These are phyloP conservation scores for Pilasporangium apinafurcum DNA, from an alignment of 352 stramenopile species.

Conservation along the genomic window DNA sequence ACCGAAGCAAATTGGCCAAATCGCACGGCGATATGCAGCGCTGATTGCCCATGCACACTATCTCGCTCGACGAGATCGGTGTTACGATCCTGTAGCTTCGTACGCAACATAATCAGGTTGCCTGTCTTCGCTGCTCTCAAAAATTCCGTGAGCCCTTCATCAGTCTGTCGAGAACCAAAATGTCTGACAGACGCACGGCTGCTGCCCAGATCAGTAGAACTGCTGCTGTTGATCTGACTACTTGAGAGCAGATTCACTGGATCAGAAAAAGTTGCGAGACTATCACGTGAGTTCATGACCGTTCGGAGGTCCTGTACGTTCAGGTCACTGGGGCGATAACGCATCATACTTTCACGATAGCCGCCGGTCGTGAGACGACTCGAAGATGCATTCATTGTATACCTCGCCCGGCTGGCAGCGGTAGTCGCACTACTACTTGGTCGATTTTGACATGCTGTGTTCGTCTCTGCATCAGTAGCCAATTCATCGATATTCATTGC, in stretches of 20 bases:
- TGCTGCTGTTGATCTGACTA: slow-evolving; percentile 11
- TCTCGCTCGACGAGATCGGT: slow-evolving; percentile 64
- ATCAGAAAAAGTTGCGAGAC: slow-evolving; percentile 24
- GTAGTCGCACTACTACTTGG: no score
- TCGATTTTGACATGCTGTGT: no score
- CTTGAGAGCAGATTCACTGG: slow-evolving; percentile 5
- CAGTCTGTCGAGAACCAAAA: slow-evolving; percentile 40
- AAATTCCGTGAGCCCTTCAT: slow-evolving; percentile 53
- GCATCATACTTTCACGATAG: slow-evolving; percentile 62
- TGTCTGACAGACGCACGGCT: slow-evolving; percentile 34
- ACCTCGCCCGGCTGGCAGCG: no score
- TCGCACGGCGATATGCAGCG: slow-evolving; percentile 74
- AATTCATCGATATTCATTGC: no score
- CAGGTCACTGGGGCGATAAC: slow-evolving; percentile 62
- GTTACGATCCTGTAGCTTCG: slow-evolving; percentile 43
- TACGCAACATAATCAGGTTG: slow-evolving; percentile 53
- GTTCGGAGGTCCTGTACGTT: slow-evolving; percentile 37
- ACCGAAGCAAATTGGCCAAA: slow-evolving; percentile 73
- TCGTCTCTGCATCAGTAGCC: no score
- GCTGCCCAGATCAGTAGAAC: slow-evolving; percentile 17
- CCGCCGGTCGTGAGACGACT: no score
- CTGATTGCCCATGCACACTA: slow-evolving; percentile 64
- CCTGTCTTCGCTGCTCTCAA: slow-evolving; percentile 58
- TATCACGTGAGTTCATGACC: slow-evolving; percentile 45
- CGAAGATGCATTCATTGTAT: no score